These are phyloP conservation scores for Prillingera fragicola DNA, from an alignment of 1,284 basidiomycete species.

Conservation along the genomic window DNA sequence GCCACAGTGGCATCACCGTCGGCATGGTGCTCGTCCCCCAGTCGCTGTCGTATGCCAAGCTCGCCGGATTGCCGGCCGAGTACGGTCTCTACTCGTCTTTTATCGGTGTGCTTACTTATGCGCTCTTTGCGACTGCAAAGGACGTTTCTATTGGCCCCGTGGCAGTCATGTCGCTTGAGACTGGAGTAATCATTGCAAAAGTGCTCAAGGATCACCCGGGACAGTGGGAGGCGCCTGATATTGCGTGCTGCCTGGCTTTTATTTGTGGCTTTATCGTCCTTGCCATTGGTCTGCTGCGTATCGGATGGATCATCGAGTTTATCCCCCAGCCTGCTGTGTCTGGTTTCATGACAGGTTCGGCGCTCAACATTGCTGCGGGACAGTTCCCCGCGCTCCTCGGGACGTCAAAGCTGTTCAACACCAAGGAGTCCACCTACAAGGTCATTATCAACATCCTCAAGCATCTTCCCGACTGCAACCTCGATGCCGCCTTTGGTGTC, in stretches of 20 bases:
- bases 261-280: constrained; percentile 90
- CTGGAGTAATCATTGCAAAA: constrained; percentile 66
- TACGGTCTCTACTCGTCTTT: constrained; percentile 96
- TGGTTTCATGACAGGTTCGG: constrained; percentile 76
- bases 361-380: constrained; percentile 76
- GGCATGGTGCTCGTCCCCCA: constrained; percentile 89
- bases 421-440: constrained; percentile 73
- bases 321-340: constrained; percentile 75
- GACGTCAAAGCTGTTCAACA: constrained; percentile 65
- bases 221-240: constrained; percentile 61
- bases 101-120: constrained; percentile 57
- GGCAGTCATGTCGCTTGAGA: constrained; percentile 92
- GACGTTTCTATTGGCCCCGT: constrained; percentile 94
- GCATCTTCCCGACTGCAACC: constrained; percentile 58
- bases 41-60: constrained; percentile 57
- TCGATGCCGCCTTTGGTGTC: constrained; percentile 88
- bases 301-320: constrained; percentile 95
- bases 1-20: constrained; percentile 68
- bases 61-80: constrained; percentile 77
- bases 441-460: constrained; percentile 95
- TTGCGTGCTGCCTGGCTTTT: constrained; percentile 81
- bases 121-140: constrained; percentile 70
- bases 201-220: constrained; percentile 53
- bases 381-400: constrained; percentile 85
- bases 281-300: constrained; percentile 78